A percentile compares a stretch with the other conserved stretches of the same genome.
phyloP scores from a whole-genome alignment of 257 asterid species.

The Ballota nigra region DNA sequence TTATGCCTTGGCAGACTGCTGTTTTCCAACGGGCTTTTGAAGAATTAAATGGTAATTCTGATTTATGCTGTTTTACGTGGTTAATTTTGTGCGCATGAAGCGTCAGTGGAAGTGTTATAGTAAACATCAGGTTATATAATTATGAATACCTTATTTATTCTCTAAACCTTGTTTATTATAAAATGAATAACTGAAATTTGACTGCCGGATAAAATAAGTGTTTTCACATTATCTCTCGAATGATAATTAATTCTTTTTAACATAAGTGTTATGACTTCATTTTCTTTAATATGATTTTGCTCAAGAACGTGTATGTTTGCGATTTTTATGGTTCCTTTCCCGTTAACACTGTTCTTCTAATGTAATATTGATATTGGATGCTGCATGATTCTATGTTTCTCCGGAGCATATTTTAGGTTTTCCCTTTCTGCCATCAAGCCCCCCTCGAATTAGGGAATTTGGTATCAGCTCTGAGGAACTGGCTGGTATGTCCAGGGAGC shows the following conservation, averaged over 20 bases:
- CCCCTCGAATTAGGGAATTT: conserved; percentile 40
- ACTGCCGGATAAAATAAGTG: neutral
- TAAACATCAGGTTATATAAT: neutral
- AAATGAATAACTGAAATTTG: neutral
- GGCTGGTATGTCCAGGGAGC: too few relatives aligned
- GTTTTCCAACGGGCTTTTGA: conserved; percentile 70
- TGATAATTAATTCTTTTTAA: neutral
- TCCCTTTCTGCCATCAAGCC: conserved; percentile 25
- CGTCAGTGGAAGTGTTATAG: neutral
- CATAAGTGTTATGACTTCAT: neutral
- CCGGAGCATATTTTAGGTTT: neutral
- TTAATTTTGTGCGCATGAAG: conserved; percentile 2
- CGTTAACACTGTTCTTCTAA: neutral
- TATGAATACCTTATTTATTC: neutral
- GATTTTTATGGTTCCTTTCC: neutral
- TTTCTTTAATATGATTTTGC: neutral
- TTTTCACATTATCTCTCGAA: neutral
- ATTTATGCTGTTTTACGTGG: conserved; percentile 8
- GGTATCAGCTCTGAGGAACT: too few relatives aligned
- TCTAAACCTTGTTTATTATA: neutral
- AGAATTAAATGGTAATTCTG: conserved; percentile 45
- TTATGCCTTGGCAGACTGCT: conserved; percentile 65
- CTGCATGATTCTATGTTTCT: neutral
- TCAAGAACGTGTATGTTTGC: neutral
- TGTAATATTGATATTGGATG: neutral